Evolutionary conservation across 1,284 basidiomycete species (phyloP).

Genomic region (Trichosporon asahii): DNA sequence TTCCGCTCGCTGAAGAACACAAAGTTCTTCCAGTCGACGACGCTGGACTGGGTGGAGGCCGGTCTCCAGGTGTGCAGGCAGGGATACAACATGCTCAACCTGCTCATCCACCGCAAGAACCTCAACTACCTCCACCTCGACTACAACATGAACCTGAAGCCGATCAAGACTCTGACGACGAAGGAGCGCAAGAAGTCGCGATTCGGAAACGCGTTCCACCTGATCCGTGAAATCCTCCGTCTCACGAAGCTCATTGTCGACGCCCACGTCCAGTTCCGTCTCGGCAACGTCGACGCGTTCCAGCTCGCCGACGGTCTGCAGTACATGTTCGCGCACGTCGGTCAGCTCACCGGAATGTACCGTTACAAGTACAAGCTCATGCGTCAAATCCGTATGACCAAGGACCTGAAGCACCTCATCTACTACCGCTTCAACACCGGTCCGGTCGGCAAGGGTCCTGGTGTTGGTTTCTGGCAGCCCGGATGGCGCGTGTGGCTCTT

Average conservation of each 20-base stretch:
- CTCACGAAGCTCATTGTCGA: slow-evolving; percentile 98
- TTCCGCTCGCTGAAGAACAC: slow-evolving; percentile 95
- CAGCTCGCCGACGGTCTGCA: slow-evolving; percentile 98
- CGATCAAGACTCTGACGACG: slow-evolving; percentile 97
- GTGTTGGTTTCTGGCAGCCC: slow-evolving; percentile 99
- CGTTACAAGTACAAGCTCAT: slow-evolving; percentile 95
- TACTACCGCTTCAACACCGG: slow-evolving; percentile 84
- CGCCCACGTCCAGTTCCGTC: slow-evolving; percentile 95
- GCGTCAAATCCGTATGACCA: slow-evolving; percentile 99
- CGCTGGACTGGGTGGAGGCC: slow-evolving; percentile 98
- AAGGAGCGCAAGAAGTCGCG: slow-evolving; percentile 99
- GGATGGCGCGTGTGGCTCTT: slow-evolving; percentile 99
- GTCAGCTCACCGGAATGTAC: slow-evolving; percentile 98
- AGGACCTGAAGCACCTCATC: slow-evolving; percentile 96
- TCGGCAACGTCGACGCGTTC: slow-evolving; percentile 98
- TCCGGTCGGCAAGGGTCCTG: slow-evolving; percentile 97
- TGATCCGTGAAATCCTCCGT: slow-evolving; percentile 95
- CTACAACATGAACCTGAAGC: slow-evolving; percentile 63
- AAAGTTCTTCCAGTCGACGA: slow-evolving; percentile 99
- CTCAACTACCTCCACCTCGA: slow-evolving; percentile 72
- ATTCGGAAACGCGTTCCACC: slow-evolving; percentile 96
- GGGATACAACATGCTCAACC: slow-evolving; percentile 99
- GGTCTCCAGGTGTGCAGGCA: slow-evolving; percentile 97
- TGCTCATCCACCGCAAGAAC: slow-evolving; percentile 99
- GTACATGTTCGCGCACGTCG: slow-evolving; percentile 96